phyloP scores from a whole-genome alignment of 2,329 filamentous ascomycete genomes.

The Parasarocladium wereldwijsianum region DNA sequence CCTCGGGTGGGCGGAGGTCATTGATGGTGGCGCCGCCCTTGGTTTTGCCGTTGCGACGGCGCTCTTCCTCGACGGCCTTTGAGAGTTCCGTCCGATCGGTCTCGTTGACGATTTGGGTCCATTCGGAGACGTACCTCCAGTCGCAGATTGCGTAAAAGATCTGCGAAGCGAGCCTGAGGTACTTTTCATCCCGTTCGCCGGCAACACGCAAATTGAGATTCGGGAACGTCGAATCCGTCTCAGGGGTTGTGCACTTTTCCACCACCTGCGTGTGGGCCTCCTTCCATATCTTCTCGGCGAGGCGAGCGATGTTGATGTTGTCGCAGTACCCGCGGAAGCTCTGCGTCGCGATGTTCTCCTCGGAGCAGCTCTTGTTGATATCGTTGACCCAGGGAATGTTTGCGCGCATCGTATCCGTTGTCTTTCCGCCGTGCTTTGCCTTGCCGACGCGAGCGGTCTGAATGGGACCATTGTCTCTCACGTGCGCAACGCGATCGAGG shows the following conservation, averaged over 20 bases:
- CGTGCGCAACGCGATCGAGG: too few relatives aligned
- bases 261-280: neutral
- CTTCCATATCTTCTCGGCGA: conserved; percentile 1
- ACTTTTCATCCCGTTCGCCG: neutral
- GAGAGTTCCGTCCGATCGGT: conserved; percentile 5
- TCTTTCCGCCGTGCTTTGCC: too few relatives aligned
- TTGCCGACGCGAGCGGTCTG: too few relatives aligned
- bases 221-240: conserved; percentile 4
- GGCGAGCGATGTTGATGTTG: neutral
- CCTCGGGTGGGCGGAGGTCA: conserved; percentile 1
- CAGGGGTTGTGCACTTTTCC: neutral
- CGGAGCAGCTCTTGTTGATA: neutral
- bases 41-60: neutral
- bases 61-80: conserved; percentile 3
- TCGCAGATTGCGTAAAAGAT: conserved; percentile 12
- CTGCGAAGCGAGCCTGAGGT: conserved; percentile 3
- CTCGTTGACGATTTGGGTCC: conserved; percentile 8
- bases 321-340: conserved; percentile 1
- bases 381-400: too few relatives aligned
- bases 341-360: neutral
- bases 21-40: neutral
- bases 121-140: conserved; percentile 11
- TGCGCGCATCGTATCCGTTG: too few relatives aligned
- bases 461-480: too few relatives aligned
- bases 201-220: neutral